phyloP scores from a whole-genome alignment of 176 grass and related monocot species.

The Dactylis glomerata region DNA sequence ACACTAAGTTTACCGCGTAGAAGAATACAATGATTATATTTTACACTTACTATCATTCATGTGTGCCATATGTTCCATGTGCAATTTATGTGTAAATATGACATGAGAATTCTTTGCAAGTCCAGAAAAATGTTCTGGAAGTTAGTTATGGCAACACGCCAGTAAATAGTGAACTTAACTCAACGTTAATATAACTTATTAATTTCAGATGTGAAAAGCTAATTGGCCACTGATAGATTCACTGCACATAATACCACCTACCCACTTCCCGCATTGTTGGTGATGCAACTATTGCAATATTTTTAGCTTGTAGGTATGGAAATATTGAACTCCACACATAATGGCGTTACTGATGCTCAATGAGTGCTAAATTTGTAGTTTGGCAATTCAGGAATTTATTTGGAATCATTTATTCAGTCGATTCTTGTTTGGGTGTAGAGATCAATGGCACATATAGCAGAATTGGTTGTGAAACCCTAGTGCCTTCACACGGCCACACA shows the following conservation, averaged over 20 bases:
- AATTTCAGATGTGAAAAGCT: not conserved
- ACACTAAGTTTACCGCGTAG: not conserved
- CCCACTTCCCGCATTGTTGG: not conserved
- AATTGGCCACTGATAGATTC: not conserved
- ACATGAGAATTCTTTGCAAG: not conserved
- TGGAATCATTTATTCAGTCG: not conserved
- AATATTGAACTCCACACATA: not conserved
- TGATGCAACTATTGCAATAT: not conserved
- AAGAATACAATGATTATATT: not conserved
- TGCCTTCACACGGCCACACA: not conserved
- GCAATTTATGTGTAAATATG: not conserved
- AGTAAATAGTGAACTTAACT: not conserved
- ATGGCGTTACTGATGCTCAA: not conserved
- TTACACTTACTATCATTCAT: not conserved
- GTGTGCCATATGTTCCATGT: not conserved
- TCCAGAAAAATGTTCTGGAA: not conserved
- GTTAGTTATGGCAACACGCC: not conserved
- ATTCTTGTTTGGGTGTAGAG: not conserved
- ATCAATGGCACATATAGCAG: not conserved
- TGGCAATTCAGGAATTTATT: not conserved
- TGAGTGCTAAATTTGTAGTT: not conserved
- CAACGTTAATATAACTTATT: not conserved
- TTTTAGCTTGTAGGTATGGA: not conserved
- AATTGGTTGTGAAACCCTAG: not conserved
- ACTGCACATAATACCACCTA: not conserved